These are phyloP conservation scores for Pelargonium hybrid DNA, from an alignment of 441 rosid genomes.

Conservation along the genomic window DNA sequence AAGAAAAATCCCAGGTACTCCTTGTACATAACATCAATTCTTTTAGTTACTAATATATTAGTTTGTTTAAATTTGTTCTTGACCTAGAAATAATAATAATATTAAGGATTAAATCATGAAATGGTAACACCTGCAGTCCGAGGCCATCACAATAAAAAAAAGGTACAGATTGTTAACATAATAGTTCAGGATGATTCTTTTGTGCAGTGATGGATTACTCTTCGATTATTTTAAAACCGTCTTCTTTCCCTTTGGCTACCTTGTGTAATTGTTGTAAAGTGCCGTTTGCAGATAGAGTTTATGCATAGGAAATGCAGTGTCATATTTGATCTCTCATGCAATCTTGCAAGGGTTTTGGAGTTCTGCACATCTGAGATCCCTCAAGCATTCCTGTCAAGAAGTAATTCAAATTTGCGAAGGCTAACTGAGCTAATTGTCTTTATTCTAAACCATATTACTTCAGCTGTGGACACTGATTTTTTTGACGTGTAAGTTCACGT, in stretches of 20 bases:
- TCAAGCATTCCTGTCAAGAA: constrained; percentile 69
- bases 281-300: constrained; percentile 53
- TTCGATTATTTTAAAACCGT: not conserved
- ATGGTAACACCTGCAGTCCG: no score
- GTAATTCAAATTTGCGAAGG: constrained; percentile 83
- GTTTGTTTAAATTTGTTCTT: not conserved
- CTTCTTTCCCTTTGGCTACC: not conserved
- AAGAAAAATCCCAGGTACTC: constrained; percentile 80
- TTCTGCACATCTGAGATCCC: constrained; percentile 84
- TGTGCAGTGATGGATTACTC: not conserved
- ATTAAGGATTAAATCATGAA: no score
- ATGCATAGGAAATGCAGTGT: constrained; percentile 82
- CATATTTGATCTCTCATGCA: constrained; percentile 89
- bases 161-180: no score
- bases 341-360: constrained; percentile 85
- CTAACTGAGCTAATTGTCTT: constrained; percentile 76
- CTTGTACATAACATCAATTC: not conserved
- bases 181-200: not conserved
- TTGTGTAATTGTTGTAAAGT: constrained; percentile 13
- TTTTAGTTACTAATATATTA: not conserved
- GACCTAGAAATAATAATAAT: no score
- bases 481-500: constrained; percentile 67
- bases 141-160: no score
- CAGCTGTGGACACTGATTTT: constrained; percentile 80
- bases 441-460: constrained; percentile 73